These are phyloP conservation scores for Nigrograna mackinnonii DNA, from an alignment of 2,329 filamentous ascomycete species.

Conservation along the genomic window DNA sequence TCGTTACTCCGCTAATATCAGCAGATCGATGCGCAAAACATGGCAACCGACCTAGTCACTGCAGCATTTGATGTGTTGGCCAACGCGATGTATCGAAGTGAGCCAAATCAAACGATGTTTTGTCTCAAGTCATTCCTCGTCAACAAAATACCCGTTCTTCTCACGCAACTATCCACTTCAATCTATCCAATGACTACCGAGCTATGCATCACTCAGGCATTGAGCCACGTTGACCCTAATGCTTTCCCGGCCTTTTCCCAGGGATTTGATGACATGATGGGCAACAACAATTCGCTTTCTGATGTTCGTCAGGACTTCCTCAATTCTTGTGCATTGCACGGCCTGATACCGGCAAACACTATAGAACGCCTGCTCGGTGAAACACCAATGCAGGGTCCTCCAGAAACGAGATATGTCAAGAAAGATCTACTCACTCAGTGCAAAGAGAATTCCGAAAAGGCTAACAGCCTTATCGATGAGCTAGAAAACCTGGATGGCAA, in stretches of 20 bases:
- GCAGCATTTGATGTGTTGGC: constrained; percentile 89
- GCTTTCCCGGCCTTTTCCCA: constrained; percentile 68
- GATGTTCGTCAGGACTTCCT: constrained; percentile 81
- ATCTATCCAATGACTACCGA: constrained; percentile 66
- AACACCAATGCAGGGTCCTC: constrained; percentile 78
- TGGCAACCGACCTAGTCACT: constrained; percentile 80
- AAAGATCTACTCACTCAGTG: constrained; percentile 80
- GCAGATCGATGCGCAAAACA: constrained; percentile 74
- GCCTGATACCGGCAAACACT: constrained; percentile 76
- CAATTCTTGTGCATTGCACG: constrained; percentile 86
- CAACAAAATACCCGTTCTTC: constrained; percentile 67
- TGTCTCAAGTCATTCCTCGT: constrained; percentile 85
- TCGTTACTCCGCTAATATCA: constrained; percentile 26
- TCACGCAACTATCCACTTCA: constrained; percentile 60
- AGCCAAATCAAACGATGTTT: constrained; percentile 64
- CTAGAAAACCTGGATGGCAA: constrained; percentile 92
- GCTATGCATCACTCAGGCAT: constrained; percentile 66
- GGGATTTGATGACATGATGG: constrained; percentile 62
- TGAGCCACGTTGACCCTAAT: constrained; percentile 65
- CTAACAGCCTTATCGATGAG: constrained; percentile 77
- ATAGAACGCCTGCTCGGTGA: constrained; percentile 83
- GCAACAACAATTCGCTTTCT: constrained; percentile 60
- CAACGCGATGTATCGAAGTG: constrained; percentile 77
- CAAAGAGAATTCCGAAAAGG: constrained; percentile 72
- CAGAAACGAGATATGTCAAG: constrained; percentile 74